Conservation (phyloP, 768 basidiomycete genomes). For the Collybia mongolica region DNA sequence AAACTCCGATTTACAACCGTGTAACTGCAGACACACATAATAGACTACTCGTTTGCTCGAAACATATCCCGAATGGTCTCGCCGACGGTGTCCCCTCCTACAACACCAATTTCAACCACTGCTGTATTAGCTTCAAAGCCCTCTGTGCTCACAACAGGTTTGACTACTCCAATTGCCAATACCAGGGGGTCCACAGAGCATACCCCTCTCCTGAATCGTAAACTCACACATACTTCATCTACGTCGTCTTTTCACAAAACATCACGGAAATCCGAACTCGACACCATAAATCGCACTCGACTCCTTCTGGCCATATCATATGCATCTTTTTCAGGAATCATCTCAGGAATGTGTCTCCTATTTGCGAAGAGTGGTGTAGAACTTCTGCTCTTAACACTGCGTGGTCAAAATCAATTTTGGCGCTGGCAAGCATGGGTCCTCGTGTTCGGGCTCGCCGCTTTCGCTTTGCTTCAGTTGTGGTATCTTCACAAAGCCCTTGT, state of each 20-base stretch:
- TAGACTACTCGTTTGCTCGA: conserved; percentile 61
- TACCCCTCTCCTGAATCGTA: conserved; percentile 54
- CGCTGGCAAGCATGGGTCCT: conserved; percentile 85
- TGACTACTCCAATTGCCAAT: conserved; percentile 28
- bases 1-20: conserved; percentile 3
- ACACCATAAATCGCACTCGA: conserved; percentile 42
- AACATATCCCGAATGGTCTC: conserved; percentile 25
- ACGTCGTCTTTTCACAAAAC: conserved; percentile 21
- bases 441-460: conserved; percentile 64
- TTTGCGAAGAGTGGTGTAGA: conserved; percentile 95
- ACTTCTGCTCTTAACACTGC: conserved; percentile 74
- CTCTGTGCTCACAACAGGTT: conserved; percentile 33
- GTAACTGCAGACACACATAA: conserved; percentile 61
- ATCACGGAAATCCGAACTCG: conserved; percentile 19
- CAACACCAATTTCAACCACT: conserved; percentile 31
- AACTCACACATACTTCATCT: conserved; percentile 29
- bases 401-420: conserved; percentile 80
- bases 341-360: conserved; percentile 89
- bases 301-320: conserved; percentile 79
- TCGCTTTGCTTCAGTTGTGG: conserved; percentile 83
- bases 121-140: conserved; percentile 28
- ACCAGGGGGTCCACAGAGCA: conserved; percentile 43
- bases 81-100: conserved; percentile 20
- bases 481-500: conserved; percentile 79
- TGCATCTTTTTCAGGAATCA: conserved; percentile 83